These are phyloP conservation scores for Elsinoe fawcettii DNA, from an alignment of 2,329 filamentous ascomycete species.

Conservation along the genomic window DNA sequence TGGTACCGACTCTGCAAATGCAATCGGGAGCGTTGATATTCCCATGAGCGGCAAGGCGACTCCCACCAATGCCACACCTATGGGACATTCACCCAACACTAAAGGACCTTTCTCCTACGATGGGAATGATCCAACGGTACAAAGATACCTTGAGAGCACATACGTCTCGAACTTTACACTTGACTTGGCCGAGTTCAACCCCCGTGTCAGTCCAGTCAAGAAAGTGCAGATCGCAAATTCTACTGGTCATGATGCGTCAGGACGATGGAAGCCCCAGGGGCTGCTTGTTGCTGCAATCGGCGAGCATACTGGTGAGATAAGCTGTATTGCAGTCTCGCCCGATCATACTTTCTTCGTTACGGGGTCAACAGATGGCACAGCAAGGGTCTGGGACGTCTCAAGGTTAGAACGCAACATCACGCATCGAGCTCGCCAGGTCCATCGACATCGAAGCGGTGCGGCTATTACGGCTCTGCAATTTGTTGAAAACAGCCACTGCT, in stretches of 20 bases:
- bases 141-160: conserved; percentile 70
- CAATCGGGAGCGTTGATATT: conserved; percentile 54
- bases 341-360: conserved; percentile 95
- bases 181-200: conserved; percentile 63
- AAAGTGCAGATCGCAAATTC: conserved; percentile 35
- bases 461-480: conserved; percentile 80
- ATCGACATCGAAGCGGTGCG: conserved; percentile 63
- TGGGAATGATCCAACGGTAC: conserved; percentile 60
- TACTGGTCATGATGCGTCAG: conserved; percentile 33
- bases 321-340: conserved; percentile 70
- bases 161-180: conserved; percentile 60
- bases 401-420: conserved; percentile 86
- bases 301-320: conserved; percentile 78
- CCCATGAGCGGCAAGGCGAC: conserved; percentile 18
- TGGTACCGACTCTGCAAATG: conserved; percentile 55
- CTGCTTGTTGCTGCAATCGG: conserved; percentile 79
- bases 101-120: conserved; percentile 72
- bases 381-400: conserved; percentile 88
- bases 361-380: conserved; percentile 79
- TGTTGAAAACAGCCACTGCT: conserved; percentile 87
- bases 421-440: conserved; percentile 77
- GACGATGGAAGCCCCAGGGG: conserved; percentile 75
- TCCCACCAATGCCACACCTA: background rate
- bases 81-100: conserved; percentile 24
- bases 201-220: conserved; percentile 64